Percentiles rank a stretch among this genome's conserved stretches.
phyloP scores from a whole-genome alignment of 2,329 filamentous ascomycete species.

The Exutisphaerella laricina region DNA sequence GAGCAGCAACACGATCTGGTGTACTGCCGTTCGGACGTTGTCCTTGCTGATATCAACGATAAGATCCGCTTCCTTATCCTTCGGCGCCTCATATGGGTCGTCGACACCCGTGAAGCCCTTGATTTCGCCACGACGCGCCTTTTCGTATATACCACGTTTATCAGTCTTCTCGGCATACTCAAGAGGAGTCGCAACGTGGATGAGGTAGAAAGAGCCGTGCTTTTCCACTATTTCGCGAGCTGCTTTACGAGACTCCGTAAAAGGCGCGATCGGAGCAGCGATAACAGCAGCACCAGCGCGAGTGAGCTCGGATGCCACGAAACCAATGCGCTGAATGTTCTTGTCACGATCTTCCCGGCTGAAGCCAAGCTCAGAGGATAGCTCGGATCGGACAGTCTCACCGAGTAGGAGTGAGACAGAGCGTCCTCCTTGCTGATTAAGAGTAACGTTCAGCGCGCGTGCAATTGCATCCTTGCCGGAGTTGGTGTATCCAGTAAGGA shows the following conservation, averaged over 20 bases:
- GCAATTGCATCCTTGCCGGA: slow-evolving; percentile 95
- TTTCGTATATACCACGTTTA: slow-evolving; percentile 80
- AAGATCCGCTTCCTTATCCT: slow-evolving; percentile 77
- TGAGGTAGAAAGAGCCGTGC: slow-evolving; percentile 85
- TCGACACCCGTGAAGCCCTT: slow-evolving; percentile 98
- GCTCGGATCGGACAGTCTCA: slow-evolving; percentile 88
- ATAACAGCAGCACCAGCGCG: slow-evolving; percentile 91
- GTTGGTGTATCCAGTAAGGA: slow-evolving; percentile 96
- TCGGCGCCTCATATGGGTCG: slow-evolving; percentile 85
- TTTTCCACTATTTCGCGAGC: slow-evolving; percentile 83
- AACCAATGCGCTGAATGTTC: slow-evolving; percentile 94
- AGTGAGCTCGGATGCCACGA: slow-evolving; percentile 92
- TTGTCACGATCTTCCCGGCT: slow-evolving; percentile 84
- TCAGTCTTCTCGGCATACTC: slow-evolving; percentile 95
- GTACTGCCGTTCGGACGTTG: slow-evolving; percentile 85
- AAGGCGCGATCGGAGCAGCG: slow-evolving; percentile 91
- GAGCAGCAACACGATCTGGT: slow-evolving; percentile 90
- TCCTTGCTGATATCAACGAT: slow-evolving; percentile 80
- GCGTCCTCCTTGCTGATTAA: slow-evolving; percentile 96
- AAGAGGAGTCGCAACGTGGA: slow-evolving; percentile 89
- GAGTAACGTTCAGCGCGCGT: slow-evolving; percentile 88
- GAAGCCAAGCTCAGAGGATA: slow-evolving; percentile 94
- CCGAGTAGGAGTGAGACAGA: slow-evolving; percentile 91
- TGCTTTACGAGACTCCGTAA: slow-evolving; percentile 68
- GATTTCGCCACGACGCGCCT: slow-evolving; percentile 82